These are phyloP conservation scores for Fraxinus cuspidata DNA, from an alignment of 257 asterid genomes.

Conservation along the genomic window DNA sequence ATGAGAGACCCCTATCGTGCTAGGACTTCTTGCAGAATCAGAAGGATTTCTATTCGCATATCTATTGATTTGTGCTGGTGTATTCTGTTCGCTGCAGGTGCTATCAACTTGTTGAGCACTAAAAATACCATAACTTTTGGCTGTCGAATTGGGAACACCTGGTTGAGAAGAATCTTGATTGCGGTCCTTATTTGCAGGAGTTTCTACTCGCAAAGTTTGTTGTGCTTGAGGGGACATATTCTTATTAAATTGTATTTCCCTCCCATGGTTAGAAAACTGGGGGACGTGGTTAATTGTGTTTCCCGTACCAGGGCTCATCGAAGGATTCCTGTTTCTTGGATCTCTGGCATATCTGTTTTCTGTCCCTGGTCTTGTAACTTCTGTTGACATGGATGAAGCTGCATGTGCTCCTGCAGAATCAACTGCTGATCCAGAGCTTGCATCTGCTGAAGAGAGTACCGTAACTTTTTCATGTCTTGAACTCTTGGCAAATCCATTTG, in stretches of 20 bases:
- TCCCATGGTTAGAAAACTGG: constrained; percentile 25
- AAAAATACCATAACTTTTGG: constrained; percentile 59
- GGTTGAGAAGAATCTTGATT: constrained; percentile 37
- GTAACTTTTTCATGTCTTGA: neutral
- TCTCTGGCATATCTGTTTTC: constrained; percentile 50
- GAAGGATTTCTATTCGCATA: constrained; percentile 48
- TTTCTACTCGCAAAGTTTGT: constrained; percentile 27
- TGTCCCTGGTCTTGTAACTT: constrained; percentile 20
- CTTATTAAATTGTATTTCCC: constrained; percentile 29
- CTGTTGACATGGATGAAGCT: constrained; percentile 28
- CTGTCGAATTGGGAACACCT: constrained; percentile 29
- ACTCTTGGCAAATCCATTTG: constrained; percentile 18
- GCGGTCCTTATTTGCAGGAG: constrained; percentile 18
- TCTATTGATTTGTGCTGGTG: constrained; percentile 45
- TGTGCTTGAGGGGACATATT: constrained; percentile 31
- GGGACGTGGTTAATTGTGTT: constrained; percentile 21
- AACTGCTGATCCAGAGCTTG: constrained; percentile 13
- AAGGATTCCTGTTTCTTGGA: constrained; percentile 31
- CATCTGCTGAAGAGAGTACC: constrained; percentile 16
- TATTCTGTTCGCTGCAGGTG: constrained; percentile 27
- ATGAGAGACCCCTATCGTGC: constrained; percentile 19
- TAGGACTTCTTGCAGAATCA: constrained; percentile 34
- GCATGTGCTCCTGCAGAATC: constrained; percentile 24
- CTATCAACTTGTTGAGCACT: constrained; percentile 28
- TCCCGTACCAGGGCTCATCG: constrained; percentile 29